These are phyloP conservation scores for Saccharomycopsis hybrid DNA, from an alignment of 1,139 yeast species.

Conservation along the genomic window DNA sequence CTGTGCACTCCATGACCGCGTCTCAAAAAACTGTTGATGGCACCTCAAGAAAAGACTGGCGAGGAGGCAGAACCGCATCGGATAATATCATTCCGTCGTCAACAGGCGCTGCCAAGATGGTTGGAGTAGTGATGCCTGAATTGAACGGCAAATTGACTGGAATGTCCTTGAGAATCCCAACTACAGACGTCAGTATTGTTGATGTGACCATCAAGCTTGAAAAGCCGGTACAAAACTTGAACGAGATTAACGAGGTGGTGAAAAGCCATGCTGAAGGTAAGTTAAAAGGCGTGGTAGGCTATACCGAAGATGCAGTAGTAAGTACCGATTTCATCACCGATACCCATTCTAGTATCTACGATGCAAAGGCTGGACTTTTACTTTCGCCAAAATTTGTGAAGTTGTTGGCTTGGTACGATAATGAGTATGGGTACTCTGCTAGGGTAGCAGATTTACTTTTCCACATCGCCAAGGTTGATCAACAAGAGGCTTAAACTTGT, in stretches of 20 bases:
- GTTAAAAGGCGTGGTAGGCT: slow-evolving; percentile 71
- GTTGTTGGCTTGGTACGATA: slow-evolving; percentile 86
- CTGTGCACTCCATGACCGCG: slow-evolving; percentile 86
- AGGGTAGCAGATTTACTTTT: slow-evolving; percentile 82
- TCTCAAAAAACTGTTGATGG: slow-evolving; percentile 90
- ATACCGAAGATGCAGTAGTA: slow-evolving; percentile 84
- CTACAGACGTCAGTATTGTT: slow-evolving; percentile 78
- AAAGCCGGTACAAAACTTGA: slow-evolving; percentile 54
- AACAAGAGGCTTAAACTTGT: neutral
- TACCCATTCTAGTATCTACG: slow-evolving; percentile 73
- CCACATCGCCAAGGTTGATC: slow-evolving; percentile 30
- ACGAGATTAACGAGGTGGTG: slow-evolving; percentile 65
- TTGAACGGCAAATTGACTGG: slow-evolving; percentile 87
- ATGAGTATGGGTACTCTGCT: slow-evolving; percentile 89
- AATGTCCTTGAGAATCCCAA: slow-evolving; percentile 84
- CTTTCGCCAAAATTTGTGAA: slow-evolving; percentile 78
- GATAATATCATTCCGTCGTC: slow-evolving; percentile 88
- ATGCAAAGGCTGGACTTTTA: slow-evolving; percentile 79
- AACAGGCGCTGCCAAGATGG: slow-evolving; percentile 92
- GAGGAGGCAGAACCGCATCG: slow-evolving; percentile 91
- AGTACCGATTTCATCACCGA: slow-evolving; percentile 80
- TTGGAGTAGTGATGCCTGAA: slow-evolving; percentile 84
- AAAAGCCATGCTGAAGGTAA: slow-evolving; percentile 65
- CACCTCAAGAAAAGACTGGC: slow-evolving; percentile 91
- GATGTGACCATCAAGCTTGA: slow-evolving; percentile 65